Evolutionary conservation across 2,329 filamentous ascomycete genomes (phyloP).

Genomic region (Cephalotrichum gorgonifer): DNA sequence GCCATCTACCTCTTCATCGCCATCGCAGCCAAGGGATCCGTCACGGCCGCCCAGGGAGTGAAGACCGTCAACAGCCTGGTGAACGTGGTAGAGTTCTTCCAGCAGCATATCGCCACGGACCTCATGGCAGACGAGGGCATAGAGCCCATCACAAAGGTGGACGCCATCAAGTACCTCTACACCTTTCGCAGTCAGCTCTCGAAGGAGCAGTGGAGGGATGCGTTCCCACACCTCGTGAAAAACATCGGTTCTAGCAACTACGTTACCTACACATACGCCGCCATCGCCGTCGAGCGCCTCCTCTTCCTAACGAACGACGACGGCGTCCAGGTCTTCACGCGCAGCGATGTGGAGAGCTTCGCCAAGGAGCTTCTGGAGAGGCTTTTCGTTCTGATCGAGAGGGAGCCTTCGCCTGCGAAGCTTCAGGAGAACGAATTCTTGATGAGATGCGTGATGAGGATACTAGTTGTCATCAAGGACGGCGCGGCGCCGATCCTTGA

Average conservation of each 20-base stretch:
- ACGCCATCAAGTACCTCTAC: slow-evolving; percentile 97
- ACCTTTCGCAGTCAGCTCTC: slow-evolving; percentile 92
- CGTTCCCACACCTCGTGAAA: slow-evolving; percentile 81
- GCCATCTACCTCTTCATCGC: slow-evolving; percentile 95
- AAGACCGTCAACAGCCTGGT: slow-evolving; percentile 81
- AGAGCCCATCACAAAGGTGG: slow-evolving; percentile 85
- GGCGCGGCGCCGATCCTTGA: slow-evolving; percentile 65
- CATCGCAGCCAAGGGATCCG: slow-evolving; percentile 81
- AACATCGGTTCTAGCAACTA: slow-evolving; percentile 86
- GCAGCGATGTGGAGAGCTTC: slow-evolving; percentile 67
- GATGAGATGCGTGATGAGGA: slow-evolving; percentile 97
- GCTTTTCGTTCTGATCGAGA: slow-evolving; percentile 83
- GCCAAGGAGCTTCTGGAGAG: slow-evolving; percentile 82
- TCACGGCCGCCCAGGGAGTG: slow-evolving; percentile 81
- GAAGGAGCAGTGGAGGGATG: slow-evolving; percentile 82
- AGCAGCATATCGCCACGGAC: slow-evolving; percentile 84
- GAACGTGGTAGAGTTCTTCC: slow-evolving; percentile 90
- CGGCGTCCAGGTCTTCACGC: slow-evolving; percentile 69
- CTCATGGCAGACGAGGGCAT: slow-evolving; percentile 59
- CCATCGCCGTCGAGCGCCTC: slow-evolving; percentile 90
- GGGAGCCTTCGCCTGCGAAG: slow-evolving; percentile 75
- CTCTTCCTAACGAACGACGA: slow-evolving; percentile 71
- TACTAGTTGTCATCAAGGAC: slow-evolving; percentile 87
- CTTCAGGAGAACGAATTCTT: slow-evolving; percentile 98
- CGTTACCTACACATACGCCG: slow-evolving; percentile 94